A percentile compares a stretch with the other conserved stretches of the same genome.
Conservation (phyloP, 2,329 filamentous ascomycete genomes). For the Cercospora citrullina region DNA sequence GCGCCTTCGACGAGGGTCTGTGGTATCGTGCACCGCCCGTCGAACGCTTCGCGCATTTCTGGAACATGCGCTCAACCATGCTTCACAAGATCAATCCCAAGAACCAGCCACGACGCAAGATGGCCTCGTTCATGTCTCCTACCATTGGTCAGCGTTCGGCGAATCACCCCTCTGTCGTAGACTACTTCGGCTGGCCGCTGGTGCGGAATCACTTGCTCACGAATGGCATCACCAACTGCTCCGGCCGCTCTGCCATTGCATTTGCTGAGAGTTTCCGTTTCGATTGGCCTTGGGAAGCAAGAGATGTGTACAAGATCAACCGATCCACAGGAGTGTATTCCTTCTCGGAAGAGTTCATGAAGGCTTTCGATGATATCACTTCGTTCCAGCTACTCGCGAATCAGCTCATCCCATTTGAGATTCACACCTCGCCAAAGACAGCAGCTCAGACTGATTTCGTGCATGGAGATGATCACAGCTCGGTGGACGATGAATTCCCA, state of each 20-base stretch:
- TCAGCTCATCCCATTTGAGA: slow-evolving; percentile 24
- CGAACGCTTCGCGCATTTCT: slow-evolving; percentile 25
- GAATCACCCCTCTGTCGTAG: slow-evolving; percentile 19
- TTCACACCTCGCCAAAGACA: slow-evolving; percentile 19
- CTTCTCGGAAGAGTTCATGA: slow-evolving; percentile 22
- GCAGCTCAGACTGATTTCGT: slow-evolving; percentile 6
- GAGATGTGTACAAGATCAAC: slow-evolving; percentile 27
- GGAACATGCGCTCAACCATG: slow-evolving; percentile 26
- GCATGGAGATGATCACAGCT: slow-evolving; percentile 3
- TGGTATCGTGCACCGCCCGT: slow-evolving; percentile 25
- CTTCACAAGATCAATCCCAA: slow-evolving; percentile 28
- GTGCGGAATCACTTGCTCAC: slow-evolving; percentile 24
- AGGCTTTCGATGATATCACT: slow-evolving; percentile 20
- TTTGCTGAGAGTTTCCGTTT: slow-evolving; percentile 28
- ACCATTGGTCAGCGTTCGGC: slow-evolving; percentile 19
- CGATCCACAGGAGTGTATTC: slow-evolving; percentile 23
- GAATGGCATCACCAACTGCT: slow-evolving; percentile 19
- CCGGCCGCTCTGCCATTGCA: slow-evolving; percentile 22
- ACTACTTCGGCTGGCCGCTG: slow-evolving; percentile 29
- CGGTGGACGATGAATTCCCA: slow-evolving; percentile 14
- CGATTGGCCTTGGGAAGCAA: slow-evolving; percentile 24
- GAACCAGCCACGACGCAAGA: slow-evolving; percentile 22
- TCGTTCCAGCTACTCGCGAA: slow-evolving; percentile 22
- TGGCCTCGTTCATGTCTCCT: slow-evolving; percentile 20
- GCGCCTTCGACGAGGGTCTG: slow-evolving; percentile 28